Conservation (phyloP, 2,329 filamentous ascomycete genomes). For the Xylariaceae sp. region DNA sequence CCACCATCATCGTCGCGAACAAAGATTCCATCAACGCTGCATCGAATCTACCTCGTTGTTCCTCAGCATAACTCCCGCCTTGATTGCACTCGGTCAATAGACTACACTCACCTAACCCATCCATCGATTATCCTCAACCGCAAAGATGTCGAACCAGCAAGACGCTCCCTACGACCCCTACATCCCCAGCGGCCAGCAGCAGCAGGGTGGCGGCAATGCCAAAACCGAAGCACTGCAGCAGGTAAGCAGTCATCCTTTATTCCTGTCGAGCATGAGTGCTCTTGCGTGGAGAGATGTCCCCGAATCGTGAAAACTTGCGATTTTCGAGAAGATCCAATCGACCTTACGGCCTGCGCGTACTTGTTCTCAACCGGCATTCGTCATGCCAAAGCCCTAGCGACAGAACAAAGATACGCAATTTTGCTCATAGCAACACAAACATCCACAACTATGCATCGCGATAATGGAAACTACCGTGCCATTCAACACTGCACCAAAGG, state of each 20-base stretch:
- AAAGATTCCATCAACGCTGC: conserved; percentile 5
- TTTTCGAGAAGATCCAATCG: neutral
- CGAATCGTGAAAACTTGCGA: conserved; percentile 14
- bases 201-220: conserved; percentile 43
- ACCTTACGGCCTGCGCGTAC: too few species aligned
- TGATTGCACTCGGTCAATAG: neutral
- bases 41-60: neutral
- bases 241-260: conserved; percentile 51
- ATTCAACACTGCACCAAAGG: too few species aligned
- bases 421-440: neutral
- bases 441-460: too few species aligned
- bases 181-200: conserved; percentile 66
- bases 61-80: neutral
- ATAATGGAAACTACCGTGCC: too few species aligned
- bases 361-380: neutral
- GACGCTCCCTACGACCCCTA: conserved; percentile 80
- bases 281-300: conserved; percentile 13
- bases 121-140: conserved; percentile 9
- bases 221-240: conserved; percentile 70
- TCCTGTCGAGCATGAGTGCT: conserved; percentile 7
- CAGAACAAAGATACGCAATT: too few species aligned
- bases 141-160: conserved; percentile 49
- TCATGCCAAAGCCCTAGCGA: too few species aligned
- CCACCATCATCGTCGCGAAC: conserved; percentile 1
- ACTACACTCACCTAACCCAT: neutral